Evolutionary conservation across 2,329 filamentous ascomycete genomes (phyloP), one percentile per base, ranked within the genome.

Genomic region (Chalara sp.): DNA sequence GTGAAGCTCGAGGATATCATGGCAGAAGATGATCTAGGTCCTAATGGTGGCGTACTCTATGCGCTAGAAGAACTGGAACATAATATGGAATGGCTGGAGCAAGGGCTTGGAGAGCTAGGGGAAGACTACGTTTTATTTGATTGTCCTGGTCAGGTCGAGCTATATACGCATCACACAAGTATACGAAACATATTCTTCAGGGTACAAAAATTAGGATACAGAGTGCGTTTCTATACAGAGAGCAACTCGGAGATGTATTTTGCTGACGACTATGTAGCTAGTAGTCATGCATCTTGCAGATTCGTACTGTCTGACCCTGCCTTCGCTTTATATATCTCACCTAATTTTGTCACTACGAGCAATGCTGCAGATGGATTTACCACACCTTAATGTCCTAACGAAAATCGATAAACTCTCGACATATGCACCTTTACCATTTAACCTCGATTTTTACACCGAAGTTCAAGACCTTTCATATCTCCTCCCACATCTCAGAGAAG

Each of bases 321-420:
- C 93, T 1, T 96, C 91, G 3, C 80, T 97, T 54, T 99, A 96
- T 70, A 86, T 99, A 53, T 95, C 92, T 59, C 93, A 95, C 61
- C 78, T 99, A 51, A 84, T 99, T 51, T 83, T 99, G 29, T 92
- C 90, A 50, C 81, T 99, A 57, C 86, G 93, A 58, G 91, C 89
- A 61, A 99, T 99, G 92, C 83, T 99, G 48, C 93, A 97, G 71
- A 92, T 99, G 80, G 93, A 97, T 65, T 86, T 97, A 55, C 90
- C 93, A 1, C 89, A 96, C 65, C 76, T 99, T 59, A 99, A 99
- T 64, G 88, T 99, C 55, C 79, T 99, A 30, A 96, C 91, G 52
- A 99, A 99, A 72, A 95, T 99, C 70, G 93, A 99, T 70, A 96
- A 96, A 65, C 76, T 99, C 49, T 75, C 84, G 35, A 82, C 86